Evolutionary conservation across 495 filamentous ascomycete genomes (phyloP), one percentile per base, ranked within the genome.

Genomic region (Aspergillus saccharolyticus): DNA sequence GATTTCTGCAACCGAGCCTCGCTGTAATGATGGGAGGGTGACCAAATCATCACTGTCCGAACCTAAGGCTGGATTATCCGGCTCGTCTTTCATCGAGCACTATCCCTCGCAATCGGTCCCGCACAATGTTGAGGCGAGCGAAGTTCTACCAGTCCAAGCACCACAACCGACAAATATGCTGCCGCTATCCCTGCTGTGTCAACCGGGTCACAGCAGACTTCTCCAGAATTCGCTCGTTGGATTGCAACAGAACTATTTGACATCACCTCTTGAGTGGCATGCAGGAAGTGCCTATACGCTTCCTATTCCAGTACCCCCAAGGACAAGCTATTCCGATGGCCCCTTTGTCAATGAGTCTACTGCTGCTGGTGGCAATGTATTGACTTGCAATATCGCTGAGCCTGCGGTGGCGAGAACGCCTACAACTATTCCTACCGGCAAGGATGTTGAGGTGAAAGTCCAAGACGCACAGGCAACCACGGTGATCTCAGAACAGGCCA

Each of bases 271-370:
- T 3, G 22, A 30, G 0, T 30, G 22, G 52, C 21, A 54, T 45
- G 12, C 47, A 9, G 52, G 45, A 48, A 30, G 42, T 42, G 28
- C 17, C 22, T n/a, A 51, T 49, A 12, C 48, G 24, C 16, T 53
- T n/a, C 53, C 55, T 14, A 42, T 18, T 20, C 19, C 52, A 24
- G 30, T 24, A 18, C 24, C n/a, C 12, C 19, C 53, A 28, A 21
- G 28, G 14, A n/a, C 42, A 0, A 42, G 43, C n/a, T 65, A 65
- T 25, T 43, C 50, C 15, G 59, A 65, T 44, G 62, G 62, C 3
- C 62, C 62, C 16, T 65, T 65, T 49, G 49, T 52, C 2, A 61
- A 44, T 28, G 30, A 20, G 44, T n/a, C 19, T 28, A 17, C 14
- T 42, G 8, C 9, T 30, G 24, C 49, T 17, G 22, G 21, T 21